Evolutionary conservation across 768 basidiomycete genomes (phyloP), one percentile per base, ranked within the genome.

Genomic region (Pleurotus giganteus): DNA sequence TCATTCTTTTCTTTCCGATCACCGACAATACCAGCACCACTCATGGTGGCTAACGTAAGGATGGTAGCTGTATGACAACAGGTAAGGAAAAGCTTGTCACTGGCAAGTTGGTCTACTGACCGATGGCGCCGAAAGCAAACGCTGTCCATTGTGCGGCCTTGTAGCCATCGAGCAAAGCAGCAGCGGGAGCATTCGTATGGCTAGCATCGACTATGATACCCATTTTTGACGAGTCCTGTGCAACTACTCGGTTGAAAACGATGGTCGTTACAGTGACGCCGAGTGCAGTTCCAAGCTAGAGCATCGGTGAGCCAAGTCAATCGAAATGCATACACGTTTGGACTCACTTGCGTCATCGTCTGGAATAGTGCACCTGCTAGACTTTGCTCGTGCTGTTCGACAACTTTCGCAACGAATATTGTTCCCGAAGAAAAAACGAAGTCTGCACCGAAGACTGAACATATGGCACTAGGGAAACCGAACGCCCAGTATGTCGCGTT

Each of bases 281-380:
- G 32, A 89, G 74, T 4, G 86, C 78, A 0, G 81, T 81, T 5
- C 89, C 89, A 12, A 91, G 67, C 87, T 86, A 56, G 3, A 47
- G n/a, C 34, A 31, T 4, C n/a, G n/a, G 11, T 21, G 23, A 17
- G 23, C 1, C 19, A 26, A 21, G n/a, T n/a, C n/a, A n/a, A n/a
- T n/a, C n/a, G 19, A 45, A 32, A n/a, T 21, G 15, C 9, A 11
- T 29, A 17, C 19, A 9, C 19, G 21, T 12, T 29, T 41, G 9
- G 4, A 63, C 69, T 55, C 53, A 83, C 85, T 73, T 88, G 86
- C 4, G 80, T 85, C 80, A 92, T 83, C 0, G 90, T 90, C 63
- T 88, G 86, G 67, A 91, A 91, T 17, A 91, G 56, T 9, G 83
- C 90, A 2, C 88, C 89, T 4, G 85, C 83, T 3, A 91, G 73